These are phyloP conservation scores for Benincasa hispida DNA, from an alignment of 306 rosid species.

Conservation along the genomic window DNA sequence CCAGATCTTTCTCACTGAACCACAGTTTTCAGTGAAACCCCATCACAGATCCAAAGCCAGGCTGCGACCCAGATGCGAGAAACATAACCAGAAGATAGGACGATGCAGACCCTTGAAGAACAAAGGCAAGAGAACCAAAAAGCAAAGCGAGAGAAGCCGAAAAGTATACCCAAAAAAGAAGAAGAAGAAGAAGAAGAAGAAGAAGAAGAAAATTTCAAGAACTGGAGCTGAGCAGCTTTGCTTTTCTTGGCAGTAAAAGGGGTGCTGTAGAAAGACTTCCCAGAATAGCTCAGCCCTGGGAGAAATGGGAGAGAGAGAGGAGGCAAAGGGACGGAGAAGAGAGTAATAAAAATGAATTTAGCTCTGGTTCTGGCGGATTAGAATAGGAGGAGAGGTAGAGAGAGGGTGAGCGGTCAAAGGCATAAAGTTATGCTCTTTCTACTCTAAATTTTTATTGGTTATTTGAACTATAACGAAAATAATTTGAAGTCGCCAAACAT, in stretches of 20 bases:
- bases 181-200: neutral
- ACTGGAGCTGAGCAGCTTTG: conserved; percentile 17
- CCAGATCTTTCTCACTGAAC: conserved; percentile 40
- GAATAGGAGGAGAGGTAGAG: conserved; percentile 13
- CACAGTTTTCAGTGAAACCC: conserved; percentile 20
- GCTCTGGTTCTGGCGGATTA: conserved; percentile 34
- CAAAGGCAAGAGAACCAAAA: conserved; percentile 21
- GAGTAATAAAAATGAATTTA: conserved; percentile 13
- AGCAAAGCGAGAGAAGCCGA: conserved; percentile 32
- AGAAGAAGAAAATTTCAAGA: neutral
- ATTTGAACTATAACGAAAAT: neutral
- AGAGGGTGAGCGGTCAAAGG: conserved; percentile 43
- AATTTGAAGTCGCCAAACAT: conserved; percentile 24
- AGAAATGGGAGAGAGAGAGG: conserved; percentile 4
- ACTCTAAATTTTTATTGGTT: neutral
- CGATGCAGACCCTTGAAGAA: conserved; percentile 14
- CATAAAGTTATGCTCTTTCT: conserved; percentile 13
- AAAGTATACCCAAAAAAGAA: conserved; percentile 36
- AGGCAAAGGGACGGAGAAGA: conserved; percentile 4
- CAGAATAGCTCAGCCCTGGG: conserved; percentile 11
- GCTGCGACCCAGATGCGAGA: conserved; percentile 36
- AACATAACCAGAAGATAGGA: conserved; percentile 11
- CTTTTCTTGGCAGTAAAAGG: conserved; percentile 30
- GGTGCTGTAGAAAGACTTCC: conserved; percentile 19
- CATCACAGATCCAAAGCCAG: conserved; percentile 46